Percentiles rank a stretch among this genome's conserved stretches.
These are phyloP conservation scores for Trichosporon ovoides DNA, from an alignment of 1,284 basidiomycete genomes.

Conservation along the genomic window DNA sequence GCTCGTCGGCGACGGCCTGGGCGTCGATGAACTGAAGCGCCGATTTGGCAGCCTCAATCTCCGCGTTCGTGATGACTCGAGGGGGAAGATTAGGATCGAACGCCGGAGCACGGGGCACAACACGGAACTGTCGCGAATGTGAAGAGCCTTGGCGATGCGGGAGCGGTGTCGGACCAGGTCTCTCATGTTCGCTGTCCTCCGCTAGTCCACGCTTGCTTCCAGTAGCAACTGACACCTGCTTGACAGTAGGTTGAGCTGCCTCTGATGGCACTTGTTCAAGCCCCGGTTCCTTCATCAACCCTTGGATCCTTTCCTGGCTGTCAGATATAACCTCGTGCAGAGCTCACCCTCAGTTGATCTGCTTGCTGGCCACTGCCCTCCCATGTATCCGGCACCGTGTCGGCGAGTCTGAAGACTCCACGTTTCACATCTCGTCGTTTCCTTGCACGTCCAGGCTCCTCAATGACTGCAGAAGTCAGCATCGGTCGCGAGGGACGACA, in stretches of 20 bases:
- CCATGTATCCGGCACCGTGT: conserved; percentile 49
- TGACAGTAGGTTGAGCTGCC: too few species aligned
- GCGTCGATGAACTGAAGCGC: conserved; percentile 43
- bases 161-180: neutral
- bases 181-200: neutral
- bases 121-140: conserved; percentile 30
- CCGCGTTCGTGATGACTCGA: conserved; percentile 31
- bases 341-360: conserved; percentile 28
- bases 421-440: conserved; percentile 33
- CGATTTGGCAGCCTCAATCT: conserved; percentile 24
- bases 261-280: too few species aligned
- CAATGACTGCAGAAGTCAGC: conserved; percentile 35
- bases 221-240: too few species aligned
- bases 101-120: conserved; percentile 29
- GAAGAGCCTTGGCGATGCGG: neutral
- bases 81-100: conserved; percentile 31
- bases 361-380: conserved; percentile 40
- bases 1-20: conserved; percentile 32
- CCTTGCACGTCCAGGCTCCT: conserved; percentile 21
- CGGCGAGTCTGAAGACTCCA: conserved; percentile 48
- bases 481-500: neutral
- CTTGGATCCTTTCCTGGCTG: conserved; percentile 19
- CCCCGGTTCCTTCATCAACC: conserved; percentile 9
- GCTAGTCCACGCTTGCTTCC: neutral
- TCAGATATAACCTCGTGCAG: neutral